Conservation (phyloP, 2,329 filamentous ascomycete species). For the Nemania diffusa region DNA sequence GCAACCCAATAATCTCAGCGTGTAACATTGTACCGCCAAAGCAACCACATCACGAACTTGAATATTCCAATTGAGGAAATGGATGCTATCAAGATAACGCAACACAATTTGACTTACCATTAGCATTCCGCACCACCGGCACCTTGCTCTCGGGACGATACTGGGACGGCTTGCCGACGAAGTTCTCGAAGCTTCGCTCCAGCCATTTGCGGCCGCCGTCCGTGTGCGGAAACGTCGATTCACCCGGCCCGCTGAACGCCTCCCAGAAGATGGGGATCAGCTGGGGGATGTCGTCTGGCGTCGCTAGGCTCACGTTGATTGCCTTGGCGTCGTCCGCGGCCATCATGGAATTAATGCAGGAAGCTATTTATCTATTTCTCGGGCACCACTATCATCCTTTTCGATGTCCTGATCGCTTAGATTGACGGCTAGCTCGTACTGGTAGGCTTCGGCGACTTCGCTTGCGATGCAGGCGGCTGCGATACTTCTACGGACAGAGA, state of each 20-base stretch:
- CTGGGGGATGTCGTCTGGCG: conserved; percentile 39
- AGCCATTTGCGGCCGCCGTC: conserved; percentile 42
- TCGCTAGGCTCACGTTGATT: conserved; percentile 40
- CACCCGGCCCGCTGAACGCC: conserved; percentile 41
- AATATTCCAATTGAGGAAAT: too few species aligned
- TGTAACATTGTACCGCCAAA: too few species aligned
- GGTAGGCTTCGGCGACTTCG: too few species aligned
- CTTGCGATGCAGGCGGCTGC: too few species aligned
- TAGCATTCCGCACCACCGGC: conserved; percentile 39
- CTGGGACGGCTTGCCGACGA: conserved; percentile 39
- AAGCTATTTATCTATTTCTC: background rate
- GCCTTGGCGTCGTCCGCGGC: background rate
- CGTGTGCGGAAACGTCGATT: conserved; percentile 41
- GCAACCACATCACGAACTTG: too few species aligned
- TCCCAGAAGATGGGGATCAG: conserved; percentile 43
- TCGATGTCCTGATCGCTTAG: background rate
- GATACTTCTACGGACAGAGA: too few species aligned
- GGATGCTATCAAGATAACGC: background rate
- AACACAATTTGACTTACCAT: conserved; percentile 28
- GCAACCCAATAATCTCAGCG: background rate
- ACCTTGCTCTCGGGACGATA: conserved; percentile 41
- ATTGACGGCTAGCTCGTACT: too few species aligned
- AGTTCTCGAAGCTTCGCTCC: conserved; percentile 43
- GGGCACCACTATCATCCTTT: background rate
- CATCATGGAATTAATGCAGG: conserved; percentile 1